Evolutionary conservation across 164 flowering plant genomes (phyloP).

Genomic region (Paratinospora sagittata): DNA sequence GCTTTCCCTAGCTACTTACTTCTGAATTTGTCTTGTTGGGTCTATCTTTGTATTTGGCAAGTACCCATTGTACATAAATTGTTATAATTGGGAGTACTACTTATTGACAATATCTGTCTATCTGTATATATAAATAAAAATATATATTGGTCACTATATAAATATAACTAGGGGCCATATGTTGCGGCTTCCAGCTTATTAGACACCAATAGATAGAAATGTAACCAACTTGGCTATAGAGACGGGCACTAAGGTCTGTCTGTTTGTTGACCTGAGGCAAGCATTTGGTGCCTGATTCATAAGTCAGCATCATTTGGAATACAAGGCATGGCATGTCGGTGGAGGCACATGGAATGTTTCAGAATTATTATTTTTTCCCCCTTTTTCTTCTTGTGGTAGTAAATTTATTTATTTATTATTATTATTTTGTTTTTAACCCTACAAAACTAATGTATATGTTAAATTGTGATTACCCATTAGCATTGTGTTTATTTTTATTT

Average conservation of each 20-base stretch:
- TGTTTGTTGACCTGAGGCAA: neutral
- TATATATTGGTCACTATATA: neutral
- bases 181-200: no score
- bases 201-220: no score
- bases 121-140: no score
- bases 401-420: neutral
- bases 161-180: neutral
- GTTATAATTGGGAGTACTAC: neutral
- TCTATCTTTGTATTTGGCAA: neutral
- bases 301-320: neutral
- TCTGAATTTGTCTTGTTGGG: no score
- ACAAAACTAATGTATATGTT: no score
- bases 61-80: neutral
- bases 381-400: no score
- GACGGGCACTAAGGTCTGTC: constrained; percentile 1
- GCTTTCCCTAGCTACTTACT: no score
- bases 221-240: neutral
- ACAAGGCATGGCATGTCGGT: neutral
- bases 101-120: neutral
- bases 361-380: neutral
- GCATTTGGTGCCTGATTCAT: neutral
- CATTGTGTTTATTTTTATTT: no score
- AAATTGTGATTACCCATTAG: no score
- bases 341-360: constrained; percentile 3
- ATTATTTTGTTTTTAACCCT: no score